Base-by-base conservation (phyloP, 179 eudicot genomes). In the Spinacia oleracea region DNA sequence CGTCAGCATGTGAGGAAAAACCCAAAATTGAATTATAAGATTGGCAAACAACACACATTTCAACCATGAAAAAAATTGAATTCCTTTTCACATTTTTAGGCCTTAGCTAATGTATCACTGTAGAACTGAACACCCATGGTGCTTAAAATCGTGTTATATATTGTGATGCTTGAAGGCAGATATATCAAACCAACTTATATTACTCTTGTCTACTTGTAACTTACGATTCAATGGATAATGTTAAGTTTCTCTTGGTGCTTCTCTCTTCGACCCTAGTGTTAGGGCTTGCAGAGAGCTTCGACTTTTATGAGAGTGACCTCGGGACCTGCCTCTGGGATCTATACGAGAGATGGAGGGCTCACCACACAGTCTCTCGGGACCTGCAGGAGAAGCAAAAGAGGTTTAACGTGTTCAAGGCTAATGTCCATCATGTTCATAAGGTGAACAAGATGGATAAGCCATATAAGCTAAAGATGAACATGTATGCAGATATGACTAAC, bases 351-450 rank as follows among this genome's bases (percentile, higher is more conserved):
- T 91, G 97, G 97, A 84, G 92, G 83, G 83, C 89, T 74, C 88
- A 88, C 72, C 93, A 93, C 85, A 89, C 89, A 0, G 88, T 93
- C 16, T 86, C 94, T 3, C 70, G 91, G 14, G 89, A 89, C 73
- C 84, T 89, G 0, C 75, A 76, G 15, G 94, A 87, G 85, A 93
- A 91, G 77, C 84, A 55, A 5, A 83, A 72, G 65, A 85, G 94
- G 75, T 93, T 91, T 86, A 93, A 91, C 8, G 98, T 93, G 83
- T 92, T 91, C 77, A 93, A 90, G 84, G 86, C 81, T 21, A 92
- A 93, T 69, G 98, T 88, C 64, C 78, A 73, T 21, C 80, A 89
- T 60, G 72, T 93, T 67, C 86, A 93, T 51, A 69, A 72, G 29
- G 86, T 84, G 58, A 93, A 93, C 82, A 79, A 87, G 83, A 88